phyloP scores from a whole-genome alignment of 1,139 yeast species.

The Zygosaccharomyces sapae region DNA sequence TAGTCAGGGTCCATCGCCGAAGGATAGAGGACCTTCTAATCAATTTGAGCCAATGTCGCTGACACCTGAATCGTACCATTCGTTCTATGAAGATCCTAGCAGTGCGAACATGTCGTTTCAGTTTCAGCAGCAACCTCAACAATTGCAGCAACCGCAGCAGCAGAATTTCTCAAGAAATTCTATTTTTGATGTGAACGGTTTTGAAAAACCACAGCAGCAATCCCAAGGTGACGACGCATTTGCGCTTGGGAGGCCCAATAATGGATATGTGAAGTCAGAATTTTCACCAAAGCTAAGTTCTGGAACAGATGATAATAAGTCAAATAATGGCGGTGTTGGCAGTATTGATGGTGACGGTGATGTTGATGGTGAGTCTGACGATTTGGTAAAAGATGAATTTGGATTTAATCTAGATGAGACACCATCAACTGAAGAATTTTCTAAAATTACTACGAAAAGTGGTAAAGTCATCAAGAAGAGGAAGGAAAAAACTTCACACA shows the following conservation, averaged over 20 bases:
- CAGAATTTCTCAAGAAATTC: conserved; percentile 2
- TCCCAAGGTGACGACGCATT: background rate
- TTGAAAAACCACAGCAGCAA: conserved; percentile 7
- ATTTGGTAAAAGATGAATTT: conserved; percentile 11
- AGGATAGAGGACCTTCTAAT: conserved; percentile 3
- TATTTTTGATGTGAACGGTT: conserved; percentile 11
- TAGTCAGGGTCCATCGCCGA: conserved; percentile 10
- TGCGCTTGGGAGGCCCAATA: conserved; percentile 4
- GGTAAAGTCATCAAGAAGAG: conserved; percentile 29
- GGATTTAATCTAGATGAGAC: conserved; percentile 5
- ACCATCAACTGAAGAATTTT: conserved; percentile 9
- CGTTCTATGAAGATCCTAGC: conserved; percentile 9
- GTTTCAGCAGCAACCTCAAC: conserved; percentile 5
- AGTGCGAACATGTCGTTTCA: background rate
- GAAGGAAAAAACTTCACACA: conserved; percentile 63
- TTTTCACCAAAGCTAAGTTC: conserved; percentile 11
- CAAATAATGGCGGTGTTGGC: background rate
- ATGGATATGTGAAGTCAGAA: conserved; percentile 12
- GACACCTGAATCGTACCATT: conserved; percentile 22
- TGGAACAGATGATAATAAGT: background rate
- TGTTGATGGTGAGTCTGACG: conserved; percentile 1
- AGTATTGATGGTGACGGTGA: conserved; percentile 8
- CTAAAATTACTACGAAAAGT: conserved; percentile 2
- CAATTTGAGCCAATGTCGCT: conserved; percentile 12
- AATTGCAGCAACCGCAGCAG: conserved; percentile 8